Evolutionary conservation across 208 protist genomes (phyloP).

Genomic region (Trypanosoma theileri): DNA sequence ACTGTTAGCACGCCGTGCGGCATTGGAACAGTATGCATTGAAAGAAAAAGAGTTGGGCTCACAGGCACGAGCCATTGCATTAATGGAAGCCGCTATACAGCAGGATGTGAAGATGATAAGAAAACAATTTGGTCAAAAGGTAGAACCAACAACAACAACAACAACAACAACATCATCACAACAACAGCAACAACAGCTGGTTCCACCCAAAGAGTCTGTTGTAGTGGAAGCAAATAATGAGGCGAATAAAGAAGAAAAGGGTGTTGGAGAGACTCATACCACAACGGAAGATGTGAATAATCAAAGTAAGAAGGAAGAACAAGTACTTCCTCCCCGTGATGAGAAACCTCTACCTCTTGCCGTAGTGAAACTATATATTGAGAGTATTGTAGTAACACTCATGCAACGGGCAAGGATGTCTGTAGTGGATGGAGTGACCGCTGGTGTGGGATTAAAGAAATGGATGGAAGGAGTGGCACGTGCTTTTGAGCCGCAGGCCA

Average conservation of each 20-base stretch:
- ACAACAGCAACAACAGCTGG: background rate
- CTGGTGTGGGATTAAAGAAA: conserved; percentile 39
- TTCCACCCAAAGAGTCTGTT: too few species aligned
- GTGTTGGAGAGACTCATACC: background rate
- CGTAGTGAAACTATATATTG: conserved; percentile 42
- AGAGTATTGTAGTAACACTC: conserved; percentile 36
- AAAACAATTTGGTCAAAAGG: background rate
- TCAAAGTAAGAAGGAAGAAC: background rate
- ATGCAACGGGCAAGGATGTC: conserved; percentile 47
- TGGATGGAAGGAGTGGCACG: conserved; percentile 38
- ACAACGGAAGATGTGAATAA: background rate
- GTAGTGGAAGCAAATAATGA: too few species aligned
- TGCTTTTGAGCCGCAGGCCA: conserved; percentile 25
- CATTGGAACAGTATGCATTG: conserved; percentile 28
- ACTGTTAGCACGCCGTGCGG: conserved; percentile 27
- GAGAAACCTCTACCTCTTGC: conserved; percentile 10
- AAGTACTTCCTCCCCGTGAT: background rate
- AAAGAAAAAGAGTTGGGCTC: conserved; percentile 18
- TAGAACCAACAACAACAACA: background rate
- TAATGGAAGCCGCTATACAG: conserved; percentile 29
- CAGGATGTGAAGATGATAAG: conserved; percentile 25
- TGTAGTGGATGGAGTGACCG: conserved; percentile 48
- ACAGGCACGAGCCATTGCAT: background rate
- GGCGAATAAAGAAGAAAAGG: too few species aligned
- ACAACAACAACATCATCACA: too few species aligned